A percentile compares a stretch with the other conserved stretches of the same genome.
These are phyloP conservation scores for Aspergillus piperis DNA, from an alignment of 2,329 filamentous ascomycete genomes.

Conservation along the genomic window DNA sequence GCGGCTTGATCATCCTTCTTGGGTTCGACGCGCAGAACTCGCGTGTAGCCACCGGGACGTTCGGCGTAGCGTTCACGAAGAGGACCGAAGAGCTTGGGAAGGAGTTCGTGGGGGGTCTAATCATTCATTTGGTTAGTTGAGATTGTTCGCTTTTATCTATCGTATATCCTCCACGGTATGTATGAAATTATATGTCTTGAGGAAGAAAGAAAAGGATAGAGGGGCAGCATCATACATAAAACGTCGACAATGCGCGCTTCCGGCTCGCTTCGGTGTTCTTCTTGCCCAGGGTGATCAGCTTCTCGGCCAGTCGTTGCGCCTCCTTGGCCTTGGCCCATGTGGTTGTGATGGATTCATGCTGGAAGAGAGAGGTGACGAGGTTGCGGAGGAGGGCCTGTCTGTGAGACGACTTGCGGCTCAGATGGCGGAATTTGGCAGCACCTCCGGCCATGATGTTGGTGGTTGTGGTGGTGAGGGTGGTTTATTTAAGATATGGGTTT, in stretches of 20 bases:
- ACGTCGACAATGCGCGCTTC: slow-evolving; percentile 73
- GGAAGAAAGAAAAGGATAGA: background rate
- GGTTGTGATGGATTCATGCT: slow-evolving; percentile 89
- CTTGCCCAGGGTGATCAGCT: slow-evolving; percentile 91
- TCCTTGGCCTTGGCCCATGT: slow-evolving; percentile 98
- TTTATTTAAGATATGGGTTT: background rate
- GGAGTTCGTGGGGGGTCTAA: slow-evolving; percentile 44
- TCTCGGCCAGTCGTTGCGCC: slow-evolving; percentile 88
- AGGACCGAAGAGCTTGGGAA: slow-evolving; percentile 86
- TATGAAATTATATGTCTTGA: background rate
- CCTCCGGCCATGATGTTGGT: slow-evolving; percentile 73
- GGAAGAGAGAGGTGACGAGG: slow-evolving; percentile 90
- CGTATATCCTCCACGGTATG: background rate
- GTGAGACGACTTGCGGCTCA: slow-evolving; percentile 82
- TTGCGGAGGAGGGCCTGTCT: slow-evolving; percentile 92
- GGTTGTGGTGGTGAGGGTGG: slow-evolving; percentile 1
- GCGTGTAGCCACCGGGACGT: slow-evolving; percentile 90
- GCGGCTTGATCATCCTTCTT: slow-evolving; percentile 83
- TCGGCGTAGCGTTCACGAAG: slow-evolving; percentile 75
- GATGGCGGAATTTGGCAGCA: slow-evolving; percentile 81
- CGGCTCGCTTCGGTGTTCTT: slow-evolving; percentile 82
- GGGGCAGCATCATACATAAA: slow-evolving; percentile 67
- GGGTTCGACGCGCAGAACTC: slow-evolving; percentile 88
- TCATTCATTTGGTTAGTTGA: slow-evolving; percentile 4
- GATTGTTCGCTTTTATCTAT: background rate